These are phyloP conservation scores for Paramecium bursaria DNA, from an alignment of 73 alveolate species.

Conservation along the genomic window DNA sequence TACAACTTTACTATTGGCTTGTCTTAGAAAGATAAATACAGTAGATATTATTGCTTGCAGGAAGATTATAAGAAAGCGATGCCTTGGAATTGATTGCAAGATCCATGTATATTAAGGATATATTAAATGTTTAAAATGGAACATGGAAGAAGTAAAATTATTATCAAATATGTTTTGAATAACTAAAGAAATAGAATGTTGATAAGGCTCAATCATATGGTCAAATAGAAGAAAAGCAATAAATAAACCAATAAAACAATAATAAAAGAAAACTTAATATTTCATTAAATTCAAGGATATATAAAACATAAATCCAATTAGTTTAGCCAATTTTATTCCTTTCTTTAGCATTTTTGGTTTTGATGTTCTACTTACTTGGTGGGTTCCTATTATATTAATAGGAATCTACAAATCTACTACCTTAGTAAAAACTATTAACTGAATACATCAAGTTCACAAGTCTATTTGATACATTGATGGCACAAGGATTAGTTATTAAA, in stretches of 20 bases:
- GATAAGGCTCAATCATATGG: neutral
- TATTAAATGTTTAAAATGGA: neutral
- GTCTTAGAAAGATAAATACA: neutral
- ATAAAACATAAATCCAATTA: conserved; percentile 8
- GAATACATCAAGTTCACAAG: neutral
- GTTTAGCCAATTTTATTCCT: neutral
- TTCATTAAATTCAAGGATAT: conserved; percentile 12
- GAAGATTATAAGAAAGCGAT: conserved; percentile 40
- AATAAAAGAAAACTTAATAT: conserved; percentile 27
- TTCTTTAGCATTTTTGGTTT: neutral
- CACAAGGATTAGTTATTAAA: conserved; percentile 1
- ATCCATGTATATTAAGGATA: neutral
- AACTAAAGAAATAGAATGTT: neutral
- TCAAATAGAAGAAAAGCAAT: neutral
- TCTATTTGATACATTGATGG: neutral
- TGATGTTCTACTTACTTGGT: neutral
- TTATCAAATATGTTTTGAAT: neutral
- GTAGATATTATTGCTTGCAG: neutral
- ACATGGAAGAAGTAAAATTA: conserved; percentile 23
- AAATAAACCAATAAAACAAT: neutral
- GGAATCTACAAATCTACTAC: neutral
- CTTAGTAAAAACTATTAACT: neutral
- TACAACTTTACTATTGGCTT: neutral
- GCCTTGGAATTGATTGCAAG: conserved; percentile 14
- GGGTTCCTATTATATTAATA: neutral